These are phyloP conservation scores for Cenchrus purpureus DNA, from an alignment of 176 grass and related monocot genomes.

Conservation along the genomic window DNA sequence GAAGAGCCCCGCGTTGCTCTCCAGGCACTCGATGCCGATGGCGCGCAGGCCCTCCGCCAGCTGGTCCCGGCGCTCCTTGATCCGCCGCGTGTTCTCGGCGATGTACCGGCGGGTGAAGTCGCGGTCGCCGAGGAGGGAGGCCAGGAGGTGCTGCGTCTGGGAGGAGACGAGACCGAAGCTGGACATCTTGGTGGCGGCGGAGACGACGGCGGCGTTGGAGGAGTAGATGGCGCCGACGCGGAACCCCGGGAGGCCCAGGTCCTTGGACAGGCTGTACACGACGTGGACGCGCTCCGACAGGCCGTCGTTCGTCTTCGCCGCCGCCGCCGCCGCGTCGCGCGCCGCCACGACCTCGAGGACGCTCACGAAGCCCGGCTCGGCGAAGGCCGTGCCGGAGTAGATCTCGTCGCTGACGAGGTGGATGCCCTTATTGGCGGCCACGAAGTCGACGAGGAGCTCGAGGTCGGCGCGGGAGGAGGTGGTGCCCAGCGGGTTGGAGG, in stretches of 20 bases:
- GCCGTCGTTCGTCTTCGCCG: background rate
- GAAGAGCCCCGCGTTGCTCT: conserved; percentile 79
- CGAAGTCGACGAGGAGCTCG: conserved; percentile 64
- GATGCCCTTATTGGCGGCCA: conserved; percentile 57
- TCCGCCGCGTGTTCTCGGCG: conserved; percentile 70
- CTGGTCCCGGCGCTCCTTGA: conserved; percentile 59
- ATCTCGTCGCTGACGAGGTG: conserved; percentile 97
- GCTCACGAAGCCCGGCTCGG: conserved; percentile 68
- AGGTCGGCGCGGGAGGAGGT: conserved; percentile 57
- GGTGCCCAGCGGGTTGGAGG: conserved; percentile 91
- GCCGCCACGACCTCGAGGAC: conserved; percentile 62
- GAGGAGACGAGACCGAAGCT: conserved; percentile 95
- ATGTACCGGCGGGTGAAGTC: conserved; percentile 64
- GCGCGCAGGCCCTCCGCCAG: conserved; percentile 53
- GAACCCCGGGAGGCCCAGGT: conserved; percentile 91
- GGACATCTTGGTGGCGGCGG: conserved; percentile 96
- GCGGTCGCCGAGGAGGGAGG: conserved; percentile 59
- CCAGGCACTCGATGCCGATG: conserved; percentile 60
- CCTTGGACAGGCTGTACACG: conserved; percentile 94
- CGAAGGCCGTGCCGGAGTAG: conserved; percentile 83
- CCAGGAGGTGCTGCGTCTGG: conserved; percentile 88
- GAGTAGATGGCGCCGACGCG: conserved; percentile 94
- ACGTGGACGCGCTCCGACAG: conserved; percentile 63
- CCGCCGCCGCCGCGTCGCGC: background rate
- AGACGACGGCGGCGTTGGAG: conserved; percentile 61